Evolutionary conservation across 164 flowering plant genomes (phyloP), one percentile per base, ranked within the genome.

Genomic region (Cinnamomum chago): DNA sequence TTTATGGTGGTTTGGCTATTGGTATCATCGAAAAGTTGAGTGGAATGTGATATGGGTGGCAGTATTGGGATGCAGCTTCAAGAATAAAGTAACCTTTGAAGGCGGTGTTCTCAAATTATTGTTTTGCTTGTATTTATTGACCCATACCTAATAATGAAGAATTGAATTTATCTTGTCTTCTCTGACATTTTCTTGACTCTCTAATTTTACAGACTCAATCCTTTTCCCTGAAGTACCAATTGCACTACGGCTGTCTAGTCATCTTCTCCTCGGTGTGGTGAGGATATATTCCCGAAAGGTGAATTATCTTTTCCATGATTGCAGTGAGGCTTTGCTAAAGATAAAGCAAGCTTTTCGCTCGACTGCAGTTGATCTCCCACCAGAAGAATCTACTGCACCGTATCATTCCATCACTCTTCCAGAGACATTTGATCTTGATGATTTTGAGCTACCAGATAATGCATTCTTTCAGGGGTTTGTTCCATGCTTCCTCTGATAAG

Each of bases 341-440:
- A 79, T 96, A 81, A 96, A 94, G 93, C 98, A 94, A 80, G 99
- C 98, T 74, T 96, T 93, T 84, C 97, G 98, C 71, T 93, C 99
- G 62, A 85, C 98, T 74, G 93, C 97, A 47, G 98, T 96, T 85
- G 97, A 96, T 86, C 87, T 96, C 71, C 98, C 98, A 1, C 98
- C 98, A 28, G 99, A 94, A 85, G 97, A 94, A 82, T 91, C 99
- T 65, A 94, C 93, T 72, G 99, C 99, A 30, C 99, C 98, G 13
- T 94, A 94, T 85, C 99, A 96, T 78, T 92, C 99, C 25, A 94
- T 96, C 73, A 92, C 99, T 22, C 85, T 96, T 83, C 99, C 99
- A 24, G 99, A 96, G 84, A 96, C 98, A 66, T 96, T 96, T 84
- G 98, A 96, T 85, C 97, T 96, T 79, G 99, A 96, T 83, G 98